Evolutionary conservation across 306 rosid species (phyloP).

Genomic region (Calophaca sinica): DNA sequence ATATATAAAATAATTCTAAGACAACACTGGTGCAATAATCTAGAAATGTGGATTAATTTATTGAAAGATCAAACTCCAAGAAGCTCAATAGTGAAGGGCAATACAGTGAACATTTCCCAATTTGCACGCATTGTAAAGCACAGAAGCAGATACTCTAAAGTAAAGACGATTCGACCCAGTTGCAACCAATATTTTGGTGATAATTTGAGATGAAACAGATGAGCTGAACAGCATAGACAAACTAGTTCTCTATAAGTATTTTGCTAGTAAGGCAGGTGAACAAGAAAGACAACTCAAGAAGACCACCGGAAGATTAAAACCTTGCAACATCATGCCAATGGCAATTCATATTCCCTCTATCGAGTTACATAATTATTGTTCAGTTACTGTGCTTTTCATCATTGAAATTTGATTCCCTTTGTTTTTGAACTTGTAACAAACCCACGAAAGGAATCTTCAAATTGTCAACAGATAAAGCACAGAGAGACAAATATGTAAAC

Average conservation of each 20-base stretch:
- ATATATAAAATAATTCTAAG: background rate
- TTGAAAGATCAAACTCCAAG: background rate
- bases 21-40: background rate
- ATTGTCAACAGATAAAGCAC: constrained; percentile 19
- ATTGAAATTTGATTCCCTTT: background rate
- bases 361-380: background rate
- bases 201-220: background rate
- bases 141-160: background rate
- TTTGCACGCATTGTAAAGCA: background rate
- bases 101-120: background rate
- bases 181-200: background rate
- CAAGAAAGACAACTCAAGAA: constrained; percentile 12
- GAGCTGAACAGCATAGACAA: background rate
- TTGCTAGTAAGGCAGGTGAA: background rate
- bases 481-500: background rate
- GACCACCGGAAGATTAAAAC: constrained; percentile 10
- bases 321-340: constrained; percentile 8
- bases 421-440: background rate
- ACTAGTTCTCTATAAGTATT: background rate
- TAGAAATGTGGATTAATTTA: background rate
- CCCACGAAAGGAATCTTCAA: background rate
- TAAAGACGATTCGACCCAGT: background rate
- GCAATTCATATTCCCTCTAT: background rate
- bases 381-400: constrained; percentile 15
- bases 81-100: background rate